Evolutionary conservation across 139 green algal genomes (phyloP).

Genomic region (Tetradesmus obliquus): DNA sequence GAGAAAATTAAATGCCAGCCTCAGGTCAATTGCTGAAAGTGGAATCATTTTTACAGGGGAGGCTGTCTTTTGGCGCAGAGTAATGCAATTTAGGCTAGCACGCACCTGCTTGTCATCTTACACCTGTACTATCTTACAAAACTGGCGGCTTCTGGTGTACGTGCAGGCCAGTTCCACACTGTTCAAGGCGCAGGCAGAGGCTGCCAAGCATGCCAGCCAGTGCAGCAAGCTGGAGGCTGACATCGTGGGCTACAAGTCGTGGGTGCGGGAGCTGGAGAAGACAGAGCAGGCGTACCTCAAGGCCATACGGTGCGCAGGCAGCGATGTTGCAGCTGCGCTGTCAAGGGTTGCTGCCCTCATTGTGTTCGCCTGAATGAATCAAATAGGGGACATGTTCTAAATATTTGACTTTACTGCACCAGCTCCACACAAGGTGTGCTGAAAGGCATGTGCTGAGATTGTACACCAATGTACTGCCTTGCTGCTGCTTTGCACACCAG

Average conservation of each 20-base stretch:
- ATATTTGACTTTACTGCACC: neutral
- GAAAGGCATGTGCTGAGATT: no score
- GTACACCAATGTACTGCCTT: neutral
- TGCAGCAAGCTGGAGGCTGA: slow-evolving; percentile 55
- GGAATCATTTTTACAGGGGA: no score
- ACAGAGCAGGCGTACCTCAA: slow-evolving; percentile 50
- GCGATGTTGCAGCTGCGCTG: neutral
- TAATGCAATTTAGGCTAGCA: no score
- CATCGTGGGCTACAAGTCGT: slow-evolving; percentile 58
- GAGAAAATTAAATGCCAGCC: no score
- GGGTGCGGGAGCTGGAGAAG: slow-evolving; percentile 55
- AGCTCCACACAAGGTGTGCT: no score
- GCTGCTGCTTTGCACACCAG: neutral
- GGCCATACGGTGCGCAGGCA: neutral
- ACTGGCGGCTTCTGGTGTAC: neutral
- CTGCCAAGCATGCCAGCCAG: slow-evolving; percentile 21
- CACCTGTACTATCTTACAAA: no score
- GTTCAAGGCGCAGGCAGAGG: neutral
- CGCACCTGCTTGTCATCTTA: no score
- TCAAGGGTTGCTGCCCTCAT: neutral
- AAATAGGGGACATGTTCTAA: no score
- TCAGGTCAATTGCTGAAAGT: no score
- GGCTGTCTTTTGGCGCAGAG: no score
- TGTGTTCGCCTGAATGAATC: neutral
- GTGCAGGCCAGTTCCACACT: slow-evolving; percentile 1